A percentile compares a stretch with the other conserved stretches of the same genome.
phyloP scores from a whole-genome alignment of 176 grass and related monocot genomes.

The Oryza meridionalis region DNA sequence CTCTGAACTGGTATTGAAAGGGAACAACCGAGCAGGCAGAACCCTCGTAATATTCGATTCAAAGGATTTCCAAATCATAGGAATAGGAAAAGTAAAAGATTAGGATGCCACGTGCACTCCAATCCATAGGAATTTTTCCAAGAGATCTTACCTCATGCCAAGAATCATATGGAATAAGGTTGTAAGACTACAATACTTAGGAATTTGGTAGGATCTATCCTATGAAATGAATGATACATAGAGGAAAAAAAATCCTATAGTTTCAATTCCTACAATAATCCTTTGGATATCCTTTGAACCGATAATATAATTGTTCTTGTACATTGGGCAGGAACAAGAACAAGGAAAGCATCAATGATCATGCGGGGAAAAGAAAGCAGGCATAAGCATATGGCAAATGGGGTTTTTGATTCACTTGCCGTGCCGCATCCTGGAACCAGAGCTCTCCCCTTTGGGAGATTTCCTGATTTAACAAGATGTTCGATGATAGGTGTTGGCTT shows the following conservation, averaged over 20 bases:
- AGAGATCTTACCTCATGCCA: too few species aligned
- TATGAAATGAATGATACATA: too few species aligned
- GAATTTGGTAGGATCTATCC: too few species aligned
- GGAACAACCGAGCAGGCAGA: not conserved
- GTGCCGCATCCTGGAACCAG: constrained; percentile 89
- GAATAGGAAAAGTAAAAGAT: too few species aligned
- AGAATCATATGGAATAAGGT: too few species aligned
- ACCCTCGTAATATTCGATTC: not conserved
- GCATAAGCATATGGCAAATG: not conserved
- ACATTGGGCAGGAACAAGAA: not conserved
- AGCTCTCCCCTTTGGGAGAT: constrained; percentile 75
- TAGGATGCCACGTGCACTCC: too few species aligned
- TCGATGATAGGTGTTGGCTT: constrained; percentile 61
- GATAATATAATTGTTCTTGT: not conserved
- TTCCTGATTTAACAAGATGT: constrained; percentile 65
- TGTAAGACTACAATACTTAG: too few species aligned
- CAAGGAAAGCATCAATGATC: not conserved
- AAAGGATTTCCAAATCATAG: too few species aligned
- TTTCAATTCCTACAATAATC: too few species aligned
- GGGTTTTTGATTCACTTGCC: constrained; percentile 32
- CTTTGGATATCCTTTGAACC: too few species aligned
- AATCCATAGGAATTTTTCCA: too few species aligned
- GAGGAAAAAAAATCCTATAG: too few species aligned
- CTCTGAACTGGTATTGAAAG: not conserved
- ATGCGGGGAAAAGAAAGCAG: not conserved